Conservation (phyloP, 352 stramenopile genomes). For the Phytophthora syringae region DNA sequence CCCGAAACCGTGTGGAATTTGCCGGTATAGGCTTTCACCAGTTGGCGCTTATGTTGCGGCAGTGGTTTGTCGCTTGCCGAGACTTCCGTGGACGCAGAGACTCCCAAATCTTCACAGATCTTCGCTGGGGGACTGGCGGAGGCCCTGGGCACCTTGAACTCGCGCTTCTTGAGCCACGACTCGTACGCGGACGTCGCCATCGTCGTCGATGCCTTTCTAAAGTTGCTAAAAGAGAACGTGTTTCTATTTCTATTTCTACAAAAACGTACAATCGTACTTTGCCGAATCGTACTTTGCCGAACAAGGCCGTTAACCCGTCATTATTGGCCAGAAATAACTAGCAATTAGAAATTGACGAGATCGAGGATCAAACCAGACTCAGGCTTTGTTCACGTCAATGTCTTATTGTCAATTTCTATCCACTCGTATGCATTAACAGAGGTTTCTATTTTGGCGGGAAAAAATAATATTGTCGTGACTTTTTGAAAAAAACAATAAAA, state of each 20-base stretch:
- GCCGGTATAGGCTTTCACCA: not conserved
- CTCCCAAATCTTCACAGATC: not conserved
- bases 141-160: slow-evolving; percentile 31
- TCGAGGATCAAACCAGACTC: no score
- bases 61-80: not conserved
- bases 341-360: no score
- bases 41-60: not conserved
- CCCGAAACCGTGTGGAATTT: slow-evolving; percentile 19
- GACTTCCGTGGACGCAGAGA: not conserved
- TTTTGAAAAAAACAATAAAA: slow-evolving; percentile 1
- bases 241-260: no score
- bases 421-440: not conserved
- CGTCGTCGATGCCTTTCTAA: no score
- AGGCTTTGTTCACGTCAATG: no score
- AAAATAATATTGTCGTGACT: no score
- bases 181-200: slow-evolving; percentile 41
- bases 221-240: not conserved
- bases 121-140: not conserved
- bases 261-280: no score
- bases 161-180: slow-evolving; percentile 51
- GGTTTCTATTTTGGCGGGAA: not conserved
- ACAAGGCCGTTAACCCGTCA: no score
- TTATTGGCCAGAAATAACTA: no score
- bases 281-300: no score
- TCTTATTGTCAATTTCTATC: no score